Percentiles rank a stretch among this genome's conserved stretches.
phyloP scores from a whole-genome alignment of 495 filamentous ascomycete species.

The Neurospora terricola region DNA sequence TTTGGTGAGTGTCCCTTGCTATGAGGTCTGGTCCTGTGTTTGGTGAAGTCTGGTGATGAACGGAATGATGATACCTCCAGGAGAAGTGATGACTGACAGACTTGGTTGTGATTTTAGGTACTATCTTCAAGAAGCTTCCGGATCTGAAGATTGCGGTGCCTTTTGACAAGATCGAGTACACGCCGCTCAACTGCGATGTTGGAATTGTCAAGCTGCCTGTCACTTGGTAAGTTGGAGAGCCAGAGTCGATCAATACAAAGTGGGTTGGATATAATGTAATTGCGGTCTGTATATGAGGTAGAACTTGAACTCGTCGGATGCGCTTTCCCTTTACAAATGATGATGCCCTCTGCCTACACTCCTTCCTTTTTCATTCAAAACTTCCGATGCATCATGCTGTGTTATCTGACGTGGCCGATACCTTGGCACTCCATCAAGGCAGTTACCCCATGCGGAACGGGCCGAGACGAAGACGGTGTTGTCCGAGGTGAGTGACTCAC shows the following conservation, averaged over 20 bases:
- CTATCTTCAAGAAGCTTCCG: constrained; percentile 22
- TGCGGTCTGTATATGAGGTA: background rate
- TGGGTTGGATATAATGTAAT: background rate
- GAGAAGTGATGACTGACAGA: background rate
- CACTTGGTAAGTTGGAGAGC: constrained; percentile 7
- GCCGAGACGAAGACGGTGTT: background rate
- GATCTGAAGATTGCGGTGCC: constrained; percentile 27
- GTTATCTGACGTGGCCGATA: background rate
- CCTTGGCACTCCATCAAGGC: background rate
- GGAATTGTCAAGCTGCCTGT: constrained; percentile 29
- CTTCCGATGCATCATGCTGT: background rate
- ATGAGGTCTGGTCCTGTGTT: too few species aligned
- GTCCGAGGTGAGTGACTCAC: background rate
- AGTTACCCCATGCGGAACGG: background rate
- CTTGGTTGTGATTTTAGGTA: constrained; percentile 9
- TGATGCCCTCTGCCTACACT: background rate
- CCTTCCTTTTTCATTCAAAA: background rate
- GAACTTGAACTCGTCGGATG: background rate
- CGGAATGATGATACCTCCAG: too few species aligned
- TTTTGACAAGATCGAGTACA: constrained; percentile 27
- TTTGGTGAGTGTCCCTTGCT: constrained; percentile 21
- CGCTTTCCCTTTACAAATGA: background rate
- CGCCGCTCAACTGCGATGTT: constrained; percentile 26
- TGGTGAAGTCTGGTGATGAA: background rate
- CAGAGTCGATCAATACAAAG: background rate